Evolutionary conservation across 371 early-diverging fungal species (phyloP).

Genomic region (Circinella umbellata): DNA sequence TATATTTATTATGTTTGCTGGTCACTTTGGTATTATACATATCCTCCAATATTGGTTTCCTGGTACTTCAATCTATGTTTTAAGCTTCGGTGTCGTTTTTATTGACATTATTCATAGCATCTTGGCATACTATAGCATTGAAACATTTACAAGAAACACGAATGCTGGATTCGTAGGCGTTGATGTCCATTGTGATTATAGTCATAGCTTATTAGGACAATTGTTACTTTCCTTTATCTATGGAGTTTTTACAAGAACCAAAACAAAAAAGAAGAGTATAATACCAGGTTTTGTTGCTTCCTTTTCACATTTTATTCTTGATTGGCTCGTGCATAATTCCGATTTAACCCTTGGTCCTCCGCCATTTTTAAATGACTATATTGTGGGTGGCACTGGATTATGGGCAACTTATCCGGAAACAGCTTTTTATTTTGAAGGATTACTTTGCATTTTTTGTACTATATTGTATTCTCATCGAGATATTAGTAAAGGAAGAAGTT

Average conservation of each 20-base stretch:
- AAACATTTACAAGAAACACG: constrained; percentile 2
- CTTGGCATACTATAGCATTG: constrained; percentile 1
- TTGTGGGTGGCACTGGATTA: constrained; percentile 9
- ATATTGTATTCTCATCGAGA: no score
- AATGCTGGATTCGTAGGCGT: constrained; percentile 2
- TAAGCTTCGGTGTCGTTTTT: constrained; percentile 1
- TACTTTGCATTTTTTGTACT: background rate
- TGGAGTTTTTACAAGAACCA: background rate
- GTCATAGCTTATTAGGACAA: constrained; percentile 3
- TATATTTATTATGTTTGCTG: constrained; percentile 3
- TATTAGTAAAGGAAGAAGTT: no score
- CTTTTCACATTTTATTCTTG: constrained; percentile 8
- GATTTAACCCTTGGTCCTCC: constrained; percentile 9
- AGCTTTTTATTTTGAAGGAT: background rate
- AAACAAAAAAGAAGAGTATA: background rate
- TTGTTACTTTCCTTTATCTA: background rate
- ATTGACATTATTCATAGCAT: constrained; percentile 7
- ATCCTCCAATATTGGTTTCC: constrained; percentile 4
- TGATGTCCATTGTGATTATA: constrained; percentile 1
- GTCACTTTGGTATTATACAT: constrained; percentile 6
- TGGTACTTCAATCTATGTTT: background rate
- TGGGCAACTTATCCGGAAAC: constrained; percentile 1
- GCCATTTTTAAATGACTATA: background rate
- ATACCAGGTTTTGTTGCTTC: constrained; percentile 14
- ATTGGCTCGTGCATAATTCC: constrained; percentile 15